A percentile compares a stretch with the other conserved stretches of the same genome.
phyloP scores from a whole-genome alignment of 768 basidiomycete species.

The Boletus bicolor region DNA sequence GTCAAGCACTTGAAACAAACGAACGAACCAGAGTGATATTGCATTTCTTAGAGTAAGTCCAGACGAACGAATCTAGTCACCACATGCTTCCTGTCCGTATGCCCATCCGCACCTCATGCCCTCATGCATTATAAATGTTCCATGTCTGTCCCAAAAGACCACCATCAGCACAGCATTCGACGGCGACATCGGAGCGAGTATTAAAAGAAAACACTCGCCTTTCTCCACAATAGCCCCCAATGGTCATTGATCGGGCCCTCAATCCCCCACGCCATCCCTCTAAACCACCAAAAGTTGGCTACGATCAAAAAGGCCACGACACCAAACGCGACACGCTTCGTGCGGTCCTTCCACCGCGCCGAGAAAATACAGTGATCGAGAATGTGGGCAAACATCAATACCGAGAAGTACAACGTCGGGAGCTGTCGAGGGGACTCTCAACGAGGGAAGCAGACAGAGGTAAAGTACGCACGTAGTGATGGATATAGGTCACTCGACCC shows the following conservation, averaged over 20 bases:
- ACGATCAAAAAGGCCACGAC: constrained; percentile 57
- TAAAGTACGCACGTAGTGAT: constrained; percentile 77
- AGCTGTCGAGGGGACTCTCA: constrained; percentile 46
- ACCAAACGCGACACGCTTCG: constrained; percentile 73
- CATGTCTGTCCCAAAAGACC: constrained; percentile 18
- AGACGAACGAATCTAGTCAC: not conserved
- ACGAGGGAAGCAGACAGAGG: not conserved
- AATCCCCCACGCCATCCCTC: constrained; percentile 83
- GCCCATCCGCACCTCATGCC: not conserved
- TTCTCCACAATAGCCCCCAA: constrained; percentile 77
- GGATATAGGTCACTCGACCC: constrained; percentile 95
- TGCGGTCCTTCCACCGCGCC: constrained; percentile 57
- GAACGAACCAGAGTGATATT: not conserved
- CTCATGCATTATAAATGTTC: constrained; percentile 31
- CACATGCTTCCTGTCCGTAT: not conserved
- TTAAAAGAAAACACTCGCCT: constrained; percentile 34
- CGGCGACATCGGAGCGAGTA: too few relatives aligned
- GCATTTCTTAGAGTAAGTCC: not conserved
- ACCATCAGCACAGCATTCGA: constrained; percentile 6
- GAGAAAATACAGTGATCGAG: constrained; percentile 93
- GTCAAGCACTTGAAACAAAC: not conserved
- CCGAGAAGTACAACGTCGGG: constrained; percentile 95
- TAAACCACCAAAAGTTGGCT: constrained; percentile 95
- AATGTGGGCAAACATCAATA: constrained; percentile 86
- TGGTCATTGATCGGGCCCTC: constrained; percentile 82